A percentile compares a stretch with the other conserved stretches of the same genome.
Evolutionary conservation across 2,329 filamentous ascomycete species (phyloP).

Genomic region (Rhexocercosporidium sp.): DNA sequence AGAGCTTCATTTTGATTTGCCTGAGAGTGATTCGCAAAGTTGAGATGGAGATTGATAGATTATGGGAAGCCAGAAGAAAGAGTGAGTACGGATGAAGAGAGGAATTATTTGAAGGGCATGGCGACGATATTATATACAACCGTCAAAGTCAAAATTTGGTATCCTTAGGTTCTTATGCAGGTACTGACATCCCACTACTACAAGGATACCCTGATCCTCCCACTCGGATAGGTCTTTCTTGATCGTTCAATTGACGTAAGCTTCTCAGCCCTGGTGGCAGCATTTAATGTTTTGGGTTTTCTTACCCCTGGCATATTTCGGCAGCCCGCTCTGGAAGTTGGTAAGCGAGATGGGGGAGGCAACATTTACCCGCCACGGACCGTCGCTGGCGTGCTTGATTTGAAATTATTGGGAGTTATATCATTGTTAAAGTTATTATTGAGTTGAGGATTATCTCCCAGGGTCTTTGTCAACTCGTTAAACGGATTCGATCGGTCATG

Average conservation of each 20-base stretch:
- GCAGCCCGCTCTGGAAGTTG: not conserved
- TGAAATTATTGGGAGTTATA: too few relatives aligned
- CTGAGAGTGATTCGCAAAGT: too few relatives aligned
- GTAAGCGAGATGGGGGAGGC: not conserved
- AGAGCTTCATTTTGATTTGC: conserved; percentile 1
- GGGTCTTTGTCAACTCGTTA: too few relatives aligned
- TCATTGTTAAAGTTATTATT: too few relatives aligned
- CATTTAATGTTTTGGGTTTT: not conserved
- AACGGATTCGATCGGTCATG: too few relatives aligned
- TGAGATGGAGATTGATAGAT: not conserved
- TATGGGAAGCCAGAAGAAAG: not conserved
- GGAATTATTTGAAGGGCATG: not conserved
- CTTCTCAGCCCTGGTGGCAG: not conserved
- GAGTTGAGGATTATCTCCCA: too few relatives aligned
- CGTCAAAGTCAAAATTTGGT: not conserved
- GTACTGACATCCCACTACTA: not conserved
- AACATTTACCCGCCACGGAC: not conserved
- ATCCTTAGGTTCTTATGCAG: too few relatives aligned
- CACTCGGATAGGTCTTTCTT: not conserved
- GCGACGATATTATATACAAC: not conserved
- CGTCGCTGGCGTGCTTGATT: too few relatives aligned
- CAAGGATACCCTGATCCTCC: not conserved
- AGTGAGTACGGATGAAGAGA: not conserved
- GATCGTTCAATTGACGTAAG: not conserved
- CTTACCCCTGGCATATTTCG: not conserved